These are phyloP conservation scores for Pholiota adiposa DNA, from an alignment of 1,284 basidiomycete genomes.

Conservation along the genomic window DNA sequence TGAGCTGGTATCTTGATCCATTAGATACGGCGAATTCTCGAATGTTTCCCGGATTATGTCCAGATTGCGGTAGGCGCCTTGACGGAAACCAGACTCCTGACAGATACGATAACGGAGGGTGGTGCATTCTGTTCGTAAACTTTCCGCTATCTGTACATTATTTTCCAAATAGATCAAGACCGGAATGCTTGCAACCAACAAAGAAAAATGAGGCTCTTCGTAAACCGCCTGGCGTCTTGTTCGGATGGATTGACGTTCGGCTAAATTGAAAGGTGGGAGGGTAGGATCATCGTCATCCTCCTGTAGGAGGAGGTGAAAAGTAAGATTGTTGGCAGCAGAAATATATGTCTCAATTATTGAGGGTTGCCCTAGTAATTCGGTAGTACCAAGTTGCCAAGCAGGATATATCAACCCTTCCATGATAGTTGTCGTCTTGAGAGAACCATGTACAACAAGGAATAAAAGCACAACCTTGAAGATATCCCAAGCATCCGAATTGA, in stretches of 20 bases:
- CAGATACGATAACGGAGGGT: conserved; percentile 62
- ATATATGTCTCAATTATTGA: conserved; percentile 54
- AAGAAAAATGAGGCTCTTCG: conserved; percentile 62
- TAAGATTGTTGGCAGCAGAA: conserved; percentile 63
- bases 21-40: conserved; percentile 58
- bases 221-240: conserved; percentile 72
- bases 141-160: conserved; percentile 52
- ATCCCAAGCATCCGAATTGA: conserved; percentile 67
- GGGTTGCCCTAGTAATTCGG: conserved; percentile 39
- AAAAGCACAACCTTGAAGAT: conserved; percentile 64
- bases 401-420: conserved; percentile 75
- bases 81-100: conserved; percentile 64
- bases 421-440: conserved; percentile 71
- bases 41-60: conserved; percentile 70
- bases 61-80: conserved; percentile 73
- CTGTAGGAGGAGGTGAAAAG: conserved; percentile 58
- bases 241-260: conserved; percentile 68
- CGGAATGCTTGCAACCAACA: conserved; percentile 65
- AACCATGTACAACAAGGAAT: conserved; percentile 67
- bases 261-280: conserved; percentile 53
- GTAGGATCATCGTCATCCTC: conserved; percentile 50
- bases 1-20: conserved; percentile 40
- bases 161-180: conserved; percentile 71
- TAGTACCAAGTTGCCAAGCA: conserved; percentile 63
- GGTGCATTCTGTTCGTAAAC: conserved; percentile 49